Conservation (phyloP, 306 rosid genomes). For the Cucurbita moschata region DNA sequence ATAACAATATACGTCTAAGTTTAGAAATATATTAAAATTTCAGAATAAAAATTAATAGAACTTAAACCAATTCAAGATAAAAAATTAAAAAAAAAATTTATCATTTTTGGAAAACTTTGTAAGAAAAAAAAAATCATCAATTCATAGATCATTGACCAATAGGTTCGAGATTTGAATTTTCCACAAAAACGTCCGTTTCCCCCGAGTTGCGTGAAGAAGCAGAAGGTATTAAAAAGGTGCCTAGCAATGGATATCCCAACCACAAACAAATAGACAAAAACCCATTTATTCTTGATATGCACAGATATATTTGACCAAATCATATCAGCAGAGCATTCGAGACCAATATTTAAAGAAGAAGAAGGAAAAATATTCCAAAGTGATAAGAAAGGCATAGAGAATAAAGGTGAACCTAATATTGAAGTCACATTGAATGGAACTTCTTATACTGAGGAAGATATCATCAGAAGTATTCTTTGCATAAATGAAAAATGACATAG, state of each 20-base stretch:
- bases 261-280: not conserved
- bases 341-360: not conserved
- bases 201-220: not conserved
- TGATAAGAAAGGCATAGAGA: conserved; percentile 6
- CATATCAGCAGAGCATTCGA: not conserved
- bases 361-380: not conserved
- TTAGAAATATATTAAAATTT: not conserved
- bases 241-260: not conserved
- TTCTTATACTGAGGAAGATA: not conserved
- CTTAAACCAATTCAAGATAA: no score
- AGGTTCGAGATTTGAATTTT: no score
- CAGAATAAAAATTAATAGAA: no score
- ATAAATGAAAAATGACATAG: not conserved
- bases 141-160: no score
- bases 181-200: not conserved
- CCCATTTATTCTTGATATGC: not conserved
- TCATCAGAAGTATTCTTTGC: not conserved
- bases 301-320: not conserved
- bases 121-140: no score
- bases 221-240: not conserved
- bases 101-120: no score
- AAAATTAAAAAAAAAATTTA: no score
- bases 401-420: conserved; percentile 6
- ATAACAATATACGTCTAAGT: not conserved
- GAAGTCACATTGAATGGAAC: not conserved